phyloP scores from a whole-genome alignment of 106 monocot genomes.

The Allium sativum region DNA sequence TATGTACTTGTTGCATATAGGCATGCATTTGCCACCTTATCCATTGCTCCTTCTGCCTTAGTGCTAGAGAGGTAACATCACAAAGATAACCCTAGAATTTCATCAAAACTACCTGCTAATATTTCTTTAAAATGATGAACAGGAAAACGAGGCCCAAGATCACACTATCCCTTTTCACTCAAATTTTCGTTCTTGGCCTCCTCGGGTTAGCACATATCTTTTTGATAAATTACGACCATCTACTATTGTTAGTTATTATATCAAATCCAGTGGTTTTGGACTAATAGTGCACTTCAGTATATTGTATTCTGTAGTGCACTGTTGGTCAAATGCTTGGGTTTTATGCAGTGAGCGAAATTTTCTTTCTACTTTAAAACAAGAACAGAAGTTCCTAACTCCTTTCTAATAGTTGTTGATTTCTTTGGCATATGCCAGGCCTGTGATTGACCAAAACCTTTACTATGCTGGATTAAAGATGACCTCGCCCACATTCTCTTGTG shows the following conservation, averaged over 20 bases:
- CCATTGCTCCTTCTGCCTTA: constrained; percentile 61
- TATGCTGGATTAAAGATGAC: constrained; percentile 54
- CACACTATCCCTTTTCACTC: constrained; percentile 41
- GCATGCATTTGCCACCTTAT: constrained; percentile 57
- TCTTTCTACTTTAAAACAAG: too few species aligned
- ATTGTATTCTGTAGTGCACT: too few species aligned
- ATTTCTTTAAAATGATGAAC: neutral
- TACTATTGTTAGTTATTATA: neutral
- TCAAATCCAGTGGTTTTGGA: too few species aligned
- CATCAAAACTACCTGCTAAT: too few species aligned
- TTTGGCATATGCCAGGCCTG: constrained; percentile 22
- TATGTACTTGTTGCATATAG: constrained; percentile 63
- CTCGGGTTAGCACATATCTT: constrained; percentile 37
- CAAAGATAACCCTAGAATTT: neutral
- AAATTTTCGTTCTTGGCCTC: constrained; percentile 45
- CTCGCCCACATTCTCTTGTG: constrained; percentile 59
- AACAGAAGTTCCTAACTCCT: too few species aligned
- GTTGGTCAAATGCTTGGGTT: too few species aligned
- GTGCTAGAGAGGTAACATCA: constrained; percentile 41
- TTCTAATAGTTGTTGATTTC: neutral
- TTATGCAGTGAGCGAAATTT: too few species aligned
- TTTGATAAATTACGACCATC: neutral
- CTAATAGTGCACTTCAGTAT: too few species aligned
- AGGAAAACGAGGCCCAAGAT: constrained; percentile 55
- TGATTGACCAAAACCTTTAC: constrained; percentile 72